These are phyloP conservation scores for Sungouiozyma ichnusensis DNA, from an alignment of 805 yeast genomes.

Conservation along the genomic window DNA sequence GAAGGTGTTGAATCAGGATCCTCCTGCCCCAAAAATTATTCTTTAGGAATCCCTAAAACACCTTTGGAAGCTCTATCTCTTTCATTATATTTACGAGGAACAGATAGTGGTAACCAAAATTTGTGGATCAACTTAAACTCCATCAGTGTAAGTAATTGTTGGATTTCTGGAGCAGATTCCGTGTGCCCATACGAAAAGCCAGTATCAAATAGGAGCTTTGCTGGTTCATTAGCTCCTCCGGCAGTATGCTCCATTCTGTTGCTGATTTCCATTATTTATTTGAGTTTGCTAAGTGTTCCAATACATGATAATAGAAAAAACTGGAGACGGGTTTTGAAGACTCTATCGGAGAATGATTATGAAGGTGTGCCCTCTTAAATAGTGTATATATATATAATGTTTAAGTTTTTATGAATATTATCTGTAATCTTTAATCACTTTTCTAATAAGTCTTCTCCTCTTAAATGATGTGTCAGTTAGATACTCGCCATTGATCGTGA, in stretches of 20 bases:
- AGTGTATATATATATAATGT: neutral
- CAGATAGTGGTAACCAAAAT: neutral
- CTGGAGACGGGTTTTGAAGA: slow-evolving; percentile 49
- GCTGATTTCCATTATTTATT: slow-evolving; percentile 39
- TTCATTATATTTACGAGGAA: slow-evolving; percentile 7
- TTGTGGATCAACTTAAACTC: slow-evolving; percentile 79
- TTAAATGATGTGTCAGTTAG: slow-evolving; percentile 39
- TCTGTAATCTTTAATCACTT: slow-evolving; percentile 35
- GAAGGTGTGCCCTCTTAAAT: slow-evolving; percentile 78
- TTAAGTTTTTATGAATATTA: neutral
- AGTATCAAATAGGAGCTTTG: slow-evolving; percentile 45
- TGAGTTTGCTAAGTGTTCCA: slow-evolving; percentile 55
- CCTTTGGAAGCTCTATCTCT: slow-evolving; percentile 36
- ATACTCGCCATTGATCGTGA: slow-evolving; percentile 40
- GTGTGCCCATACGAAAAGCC: slow-evolving; percentile 65
- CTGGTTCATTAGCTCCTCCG: slow-evolving; percentile 58
- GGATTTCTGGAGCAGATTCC: slow-evolving; percentile 80
- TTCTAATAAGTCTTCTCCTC: slow-evolving; percentile 46
- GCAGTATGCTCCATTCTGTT: slow-evolving; percentile 45
- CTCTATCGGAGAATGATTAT: slow-evolving; percentile 50
- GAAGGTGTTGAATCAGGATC: slow-evolving; percentile 15
- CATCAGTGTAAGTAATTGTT: slow-evolving; percentile 61
- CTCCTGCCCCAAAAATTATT: slow-evolving; percentile 30
- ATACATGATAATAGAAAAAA: slow-evolving; percentile 58
- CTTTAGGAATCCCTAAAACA: slow-evolving; percentile 40